Evolutionary conservation across 2,329 filamentous ascomycete species (phyloP).

Genomic region (Xylaria polymorpha): DNA sequence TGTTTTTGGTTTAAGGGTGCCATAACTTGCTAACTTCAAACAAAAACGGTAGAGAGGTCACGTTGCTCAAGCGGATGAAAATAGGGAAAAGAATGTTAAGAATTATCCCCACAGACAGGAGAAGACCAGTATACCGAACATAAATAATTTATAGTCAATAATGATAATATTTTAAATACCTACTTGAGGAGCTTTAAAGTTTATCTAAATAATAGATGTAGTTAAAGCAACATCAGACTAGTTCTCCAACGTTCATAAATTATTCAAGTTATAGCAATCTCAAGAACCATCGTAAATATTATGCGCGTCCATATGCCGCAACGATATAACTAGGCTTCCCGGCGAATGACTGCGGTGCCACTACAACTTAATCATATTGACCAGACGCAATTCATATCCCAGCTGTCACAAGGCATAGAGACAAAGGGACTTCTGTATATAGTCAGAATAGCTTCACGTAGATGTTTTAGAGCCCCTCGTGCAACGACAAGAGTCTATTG

Average conservation of each 20-base stretch:
- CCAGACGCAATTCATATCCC: too few species aligned
- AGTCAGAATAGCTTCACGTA: too few species aligned
- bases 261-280: too few species aligned
- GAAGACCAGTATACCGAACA: not conserved
- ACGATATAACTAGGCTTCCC: not conserved
- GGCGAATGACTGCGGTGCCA: not conserved
- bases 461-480: too few species aligned
- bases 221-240: not conserved
- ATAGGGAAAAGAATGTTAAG: not conserved
- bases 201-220: not conserved
- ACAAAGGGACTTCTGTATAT: too few species aligned
- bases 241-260: too few species aligned
- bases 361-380: not conserved
- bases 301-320: not conserved
- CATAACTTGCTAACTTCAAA: not conserved
- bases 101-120: not conserved
- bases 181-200: too few species aligned
- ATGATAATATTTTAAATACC: not conserved
- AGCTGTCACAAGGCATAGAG: too few species aligned
- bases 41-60: not conserved
- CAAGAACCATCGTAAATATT: not conserved
- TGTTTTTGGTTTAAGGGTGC: not conserved
- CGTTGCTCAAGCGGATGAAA: not conserved
- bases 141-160: not conserved
- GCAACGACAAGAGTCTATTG: too few species aligned